These are phyloP conservation scores for Cymbopogon flexuosus DNA, from an alignment of 202 grass and related monocot genomes.

Conservation along the genomic window DNA sequence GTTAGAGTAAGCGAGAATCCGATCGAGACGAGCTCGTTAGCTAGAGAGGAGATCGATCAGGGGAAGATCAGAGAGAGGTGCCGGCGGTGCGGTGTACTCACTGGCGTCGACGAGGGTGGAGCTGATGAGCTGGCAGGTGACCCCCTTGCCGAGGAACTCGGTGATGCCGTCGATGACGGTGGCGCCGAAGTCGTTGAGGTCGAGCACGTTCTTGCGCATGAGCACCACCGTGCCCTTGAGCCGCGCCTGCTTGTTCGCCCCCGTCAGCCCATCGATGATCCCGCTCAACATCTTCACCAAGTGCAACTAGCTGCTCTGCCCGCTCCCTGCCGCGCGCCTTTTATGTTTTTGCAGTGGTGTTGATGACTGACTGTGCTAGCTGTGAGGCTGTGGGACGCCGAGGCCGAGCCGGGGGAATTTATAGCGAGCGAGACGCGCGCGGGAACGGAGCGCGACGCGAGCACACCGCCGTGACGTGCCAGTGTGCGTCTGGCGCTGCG, in stretches of 20 bases:
- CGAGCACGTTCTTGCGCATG: constrained; percentile 76
- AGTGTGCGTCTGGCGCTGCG: neutral
- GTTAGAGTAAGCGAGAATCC: neutral
- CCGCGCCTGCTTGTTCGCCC: constrained; percentile 29
- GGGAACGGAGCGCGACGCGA: too few species aligned
- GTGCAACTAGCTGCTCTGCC: neutral
- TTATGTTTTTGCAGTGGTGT: neutral
- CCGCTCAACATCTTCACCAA: constrained; percentile 19
- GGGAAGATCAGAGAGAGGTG: neutral
- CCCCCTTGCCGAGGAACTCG: constrained; percentile 57
- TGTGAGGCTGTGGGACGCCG: neutral
- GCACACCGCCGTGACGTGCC: neutral
- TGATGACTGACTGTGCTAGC: too few species aligned
- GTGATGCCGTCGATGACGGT: constrained; percentile 51
- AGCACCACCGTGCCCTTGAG: constrained; percentile 54
- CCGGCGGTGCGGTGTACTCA: neutral
- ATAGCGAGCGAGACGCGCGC: neutral
- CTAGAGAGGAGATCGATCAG: neutral
- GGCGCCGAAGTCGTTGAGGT: constrained; percentile 66
- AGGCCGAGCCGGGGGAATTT: neutral
- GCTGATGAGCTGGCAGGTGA: constrained; percentile 77
- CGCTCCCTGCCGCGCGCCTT: neutral
- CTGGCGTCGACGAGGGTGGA: constrained; percentile 57
- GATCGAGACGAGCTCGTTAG: neutral
- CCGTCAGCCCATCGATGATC: constrained; percentile 40